Base-by-base conservation (phyloP, 805 yeast genomes). In the Saccharomycopsis capsularis region DNA sequence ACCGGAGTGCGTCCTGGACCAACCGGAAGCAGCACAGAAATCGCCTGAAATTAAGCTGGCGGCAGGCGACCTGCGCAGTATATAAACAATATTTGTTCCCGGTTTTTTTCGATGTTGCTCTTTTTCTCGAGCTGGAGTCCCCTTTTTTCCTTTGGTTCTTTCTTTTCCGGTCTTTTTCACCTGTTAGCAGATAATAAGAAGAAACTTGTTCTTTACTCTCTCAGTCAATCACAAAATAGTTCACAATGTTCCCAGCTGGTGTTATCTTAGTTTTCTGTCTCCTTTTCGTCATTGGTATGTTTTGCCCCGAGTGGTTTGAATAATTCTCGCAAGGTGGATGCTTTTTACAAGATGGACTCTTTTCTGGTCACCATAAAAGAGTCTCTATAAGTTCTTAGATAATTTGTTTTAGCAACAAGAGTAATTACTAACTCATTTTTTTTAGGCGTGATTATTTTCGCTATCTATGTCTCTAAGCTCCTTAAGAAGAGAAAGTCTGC, bases 211-310 rank as follows among this genome's bases (percentile, higher is more conserved):
- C n/a, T 19, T 40, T 40, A 9, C 32, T 25, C 18, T 18, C 23
- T 35, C 18, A 6, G n/a, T 13, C 27, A 19, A 18, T 43, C 30
- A 34, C 13, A 9, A 11, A 19, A 32, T 42, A 42, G 2, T 48
- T 56, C 52, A 61, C 61, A 63, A 80, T 79, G 83, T 72, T 81
- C 63, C 85, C 87, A 67, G 73, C 81, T 56, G 87, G 87, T 69
- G 86, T 81, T 70, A 81, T 81, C 66, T 72, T 81, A 65, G 87
- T 81, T 57, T 79, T 81, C 69, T 57, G 64, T 54, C 60, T 65
- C 53, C 37, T 66, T 48, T 63, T 63, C 51, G 65, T 64, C 42
- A 60, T 66, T 46, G 52, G 53, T 46, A 47, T 32, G 69, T 65
- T 52, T 57, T 65, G 51, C 63, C 63, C 56, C 19, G 29, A 21